Conservation (phyloP, 495 filamentous ascomycete species). For the Xylaria telfairii region DNA sequence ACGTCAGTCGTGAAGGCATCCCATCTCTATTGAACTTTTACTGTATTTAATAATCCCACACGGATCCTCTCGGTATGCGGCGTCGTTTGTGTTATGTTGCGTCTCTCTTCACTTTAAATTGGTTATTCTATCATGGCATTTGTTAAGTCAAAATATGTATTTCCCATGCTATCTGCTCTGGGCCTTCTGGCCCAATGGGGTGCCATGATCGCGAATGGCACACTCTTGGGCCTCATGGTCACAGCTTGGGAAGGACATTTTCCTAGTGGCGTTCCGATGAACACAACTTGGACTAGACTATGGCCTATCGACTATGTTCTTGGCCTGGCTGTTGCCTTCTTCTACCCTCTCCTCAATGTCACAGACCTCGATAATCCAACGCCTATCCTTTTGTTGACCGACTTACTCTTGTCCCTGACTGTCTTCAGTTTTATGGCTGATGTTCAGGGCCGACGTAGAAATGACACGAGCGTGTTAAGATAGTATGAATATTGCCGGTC, state of each 20-base stretch:
- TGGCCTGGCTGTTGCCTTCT: neutral
- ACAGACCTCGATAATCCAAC: neutral
- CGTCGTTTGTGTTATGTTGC: neutral
- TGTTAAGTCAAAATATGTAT: neutral
- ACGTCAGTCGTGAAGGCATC: neutral
- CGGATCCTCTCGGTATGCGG: neutral
- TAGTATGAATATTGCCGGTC: neutral
- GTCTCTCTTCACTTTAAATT: neutral
- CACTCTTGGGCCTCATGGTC: neutral
- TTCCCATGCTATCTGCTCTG: neutral
- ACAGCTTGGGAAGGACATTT: neutral
- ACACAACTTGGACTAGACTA: neutral
- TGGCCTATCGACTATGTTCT: conserved; percentile 3
- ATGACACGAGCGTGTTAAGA: neutral
- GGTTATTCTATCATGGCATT: neutral
- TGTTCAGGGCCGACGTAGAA: neutral
- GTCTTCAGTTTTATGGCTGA: neutral
- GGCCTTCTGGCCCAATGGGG: conserved; percentile 7
- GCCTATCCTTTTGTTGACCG: neutral
- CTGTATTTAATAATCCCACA: neutral
- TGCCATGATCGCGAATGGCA: neutral
- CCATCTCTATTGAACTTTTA: neutral
- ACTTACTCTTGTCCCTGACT: neutral
- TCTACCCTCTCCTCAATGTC: neutral
- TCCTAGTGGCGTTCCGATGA: neutral